Percentiles rank a stretch among this genome's conserved stretches.
Evolutionary conservation across 225 moss, liverwort and hornwort species (phyloP).

Genomic region (Marchantia polymorpha): DNA sequence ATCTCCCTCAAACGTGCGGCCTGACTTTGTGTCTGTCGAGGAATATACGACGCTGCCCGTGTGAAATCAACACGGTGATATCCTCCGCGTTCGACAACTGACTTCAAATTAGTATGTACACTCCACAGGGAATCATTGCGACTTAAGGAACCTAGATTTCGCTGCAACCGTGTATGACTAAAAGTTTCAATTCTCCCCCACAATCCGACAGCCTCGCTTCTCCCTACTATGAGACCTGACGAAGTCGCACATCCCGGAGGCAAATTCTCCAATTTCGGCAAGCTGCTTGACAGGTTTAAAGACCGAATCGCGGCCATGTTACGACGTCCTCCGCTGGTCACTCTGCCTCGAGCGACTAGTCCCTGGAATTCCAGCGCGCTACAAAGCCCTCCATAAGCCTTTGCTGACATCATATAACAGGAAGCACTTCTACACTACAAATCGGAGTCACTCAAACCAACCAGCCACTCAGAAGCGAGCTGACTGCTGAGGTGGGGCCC

Average conservation of each 20-base stretch:
- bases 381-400: neutral
- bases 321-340: neutral
- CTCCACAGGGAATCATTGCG: neutral
- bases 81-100: neutral
- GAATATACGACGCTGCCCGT: neutral
- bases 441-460: too few species aligned
- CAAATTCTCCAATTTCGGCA: neutral
- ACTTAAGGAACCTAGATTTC: neutral
- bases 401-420: too few species aligned
- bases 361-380: neutral
- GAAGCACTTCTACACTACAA: too few species aligned
- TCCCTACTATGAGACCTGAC: neutral
- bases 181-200: neutral
- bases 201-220: neutral
- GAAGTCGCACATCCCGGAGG: neutral
- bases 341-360: neutral
- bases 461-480: too few species aligned
- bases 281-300: neutral
- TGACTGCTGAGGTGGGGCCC: too few species aligned
- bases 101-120: neutral
- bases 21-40: slow-evolving; percentile 35
- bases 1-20: slow-evolving; percentile 61
- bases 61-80: neutral
- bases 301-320: neutral
- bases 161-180: neutral